Percentiles rank a stretch among this genome's conserved stretches.
Conservation (phyloP, 1,284 basidiomycete genomes). For the Cystobasidiaceae sp. region DNA sequence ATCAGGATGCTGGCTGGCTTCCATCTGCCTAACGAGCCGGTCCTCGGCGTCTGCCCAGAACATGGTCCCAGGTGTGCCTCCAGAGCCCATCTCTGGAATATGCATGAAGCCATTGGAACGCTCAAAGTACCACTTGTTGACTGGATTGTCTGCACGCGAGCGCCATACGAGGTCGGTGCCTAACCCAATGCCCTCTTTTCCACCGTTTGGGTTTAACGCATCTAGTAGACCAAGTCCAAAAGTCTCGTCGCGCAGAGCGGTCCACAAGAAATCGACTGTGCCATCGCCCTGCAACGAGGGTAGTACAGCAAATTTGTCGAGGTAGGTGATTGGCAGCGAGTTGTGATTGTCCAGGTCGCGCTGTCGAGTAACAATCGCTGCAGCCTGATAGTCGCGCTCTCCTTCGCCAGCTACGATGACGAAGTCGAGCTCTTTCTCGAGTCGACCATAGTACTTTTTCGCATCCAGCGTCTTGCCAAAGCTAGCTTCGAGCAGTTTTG, state of each 20-base stretch:
- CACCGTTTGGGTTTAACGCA: slow-evolving; percentile 87
- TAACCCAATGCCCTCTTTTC: slow-evolving; percentile 76
- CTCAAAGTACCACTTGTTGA: slow-evolving; percentile 99
- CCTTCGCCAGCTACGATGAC: slow-evolving; percentile 65
- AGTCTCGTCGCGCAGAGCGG: slow-evolving; percentile 94
- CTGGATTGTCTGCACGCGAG: slow-evolving; percentile 81
- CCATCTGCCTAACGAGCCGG: slow-evolving; percentile 51
- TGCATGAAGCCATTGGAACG: slow-evolving; percentile 84
- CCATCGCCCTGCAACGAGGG: slow-evolving; percentile 94
- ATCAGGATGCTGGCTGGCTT: slow-evolving; percentile 4
- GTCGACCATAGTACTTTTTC: slow-evolving; percentile 69
- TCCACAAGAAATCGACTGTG: slow-evolving; percentile 99
- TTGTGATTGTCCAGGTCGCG: slow-evolving; percentile 43
- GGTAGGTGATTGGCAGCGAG: slow-evolving; percentile 65
- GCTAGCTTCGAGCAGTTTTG: slow-evolving; percentile 73
- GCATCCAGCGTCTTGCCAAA: slow-evolving; percentile 73
- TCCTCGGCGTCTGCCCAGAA: slow-evolving; percentile 99
- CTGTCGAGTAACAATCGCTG: slow-evolving; percentile 90
- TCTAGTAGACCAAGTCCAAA: slow-evolving; percentile 91
- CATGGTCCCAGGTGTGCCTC: slow-evolving; percentile 53
- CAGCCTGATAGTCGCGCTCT: slow-evolving; percentile 74
- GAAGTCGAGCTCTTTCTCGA: slow-evolving; percentile 77
- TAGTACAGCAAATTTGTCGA: slow-evolving; percentile 97
- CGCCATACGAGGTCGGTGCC: slow-evolving; percentile 97
- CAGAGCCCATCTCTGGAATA: slow-evolving; percentile 48